Percentiles rank a stretch among this genome's conserved stretches.
phyloP scores from a whole-genome alignment of 2,329 filamentous ascomycete species.

The Colletotrichum chlorophyti region DNA sequence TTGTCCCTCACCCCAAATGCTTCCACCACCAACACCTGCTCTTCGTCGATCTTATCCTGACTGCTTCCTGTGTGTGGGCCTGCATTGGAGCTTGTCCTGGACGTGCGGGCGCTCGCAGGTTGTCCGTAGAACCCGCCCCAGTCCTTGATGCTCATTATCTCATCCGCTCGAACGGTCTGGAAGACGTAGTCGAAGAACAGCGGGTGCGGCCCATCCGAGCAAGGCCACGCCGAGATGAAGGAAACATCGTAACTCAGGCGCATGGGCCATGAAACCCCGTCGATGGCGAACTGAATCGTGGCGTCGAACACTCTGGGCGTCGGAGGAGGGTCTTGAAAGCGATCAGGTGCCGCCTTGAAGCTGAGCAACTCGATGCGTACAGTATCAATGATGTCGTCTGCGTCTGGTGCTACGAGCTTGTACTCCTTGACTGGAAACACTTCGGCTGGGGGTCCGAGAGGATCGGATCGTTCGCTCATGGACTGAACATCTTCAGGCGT shows the following conservation, averaged over 20 bases:
- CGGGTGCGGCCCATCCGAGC: constrained; percentile 68
- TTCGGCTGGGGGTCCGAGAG: constrained; percentile 68
- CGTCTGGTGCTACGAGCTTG: constrained; percentile 62
- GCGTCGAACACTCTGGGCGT: constrained; percentile 63
- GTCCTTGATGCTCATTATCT: constrained; percentile 69
- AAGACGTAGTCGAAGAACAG: constrained; percentile 77
- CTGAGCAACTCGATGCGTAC: constrained; percentile 74
- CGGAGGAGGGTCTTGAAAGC: constrained; percentile 29
- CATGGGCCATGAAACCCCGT: constrained; percentile 68
- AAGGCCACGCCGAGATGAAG: constrained; percentile 72
- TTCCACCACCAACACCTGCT: constrained; percentile 74
- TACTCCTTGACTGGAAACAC: constrained; percentile 74
- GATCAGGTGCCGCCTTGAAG: constrained; percentile 53
- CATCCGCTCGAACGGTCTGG: constrained; percentile 64
- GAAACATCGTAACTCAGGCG: constrained; percentile 68
- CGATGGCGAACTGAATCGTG: constrained; percentile 68
- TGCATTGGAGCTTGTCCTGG: constrained; percentile 41
- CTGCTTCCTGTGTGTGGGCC: constrained; percentile 30
- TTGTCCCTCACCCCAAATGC: constrained; percentile 77
- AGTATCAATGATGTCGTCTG: constrained; percentile 65
- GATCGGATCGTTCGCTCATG: constrained; percentile 73
- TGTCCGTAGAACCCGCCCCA: constrained; percentile 61
- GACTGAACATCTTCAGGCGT: constrained; percentile 65
- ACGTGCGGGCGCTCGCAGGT: constrained; percentile 36
- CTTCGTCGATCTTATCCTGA: constrained; percentile 57